Evolutionary conservation across 352 stramenopile genomes (phyloP).

Genomic region (Pythium guiyangense): DNA sequence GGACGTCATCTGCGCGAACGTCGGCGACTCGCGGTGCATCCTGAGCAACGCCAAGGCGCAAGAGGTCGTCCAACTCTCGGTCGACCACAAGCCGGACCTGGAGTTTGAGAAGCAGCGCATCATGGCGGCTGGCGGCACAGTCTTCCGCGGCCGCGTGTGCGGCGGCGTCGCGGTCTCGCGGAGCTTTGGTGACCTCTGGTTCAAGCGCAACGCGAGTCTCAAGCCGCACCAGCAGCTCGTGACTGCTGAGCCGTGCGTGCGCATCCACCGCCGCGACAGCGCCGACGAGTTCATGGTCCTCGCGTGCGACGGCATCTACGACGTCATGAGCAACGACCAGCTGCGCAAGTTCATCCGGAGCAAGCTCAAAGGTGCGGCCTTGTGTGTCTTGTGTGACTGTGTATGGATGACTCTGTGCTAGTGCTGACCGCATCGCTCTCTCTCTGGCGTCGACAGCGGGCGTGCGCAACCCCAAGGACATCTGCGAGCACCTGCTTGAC

Average conservation of each 20-base stretch:
- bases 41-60: constrained; percentile 69
- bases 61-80: constrained; percentile 73
- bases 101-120: constrained; percentile 87
- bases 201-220: constrained; percentile 77
- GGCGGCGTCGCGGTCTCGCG: constrained; percentile 80
- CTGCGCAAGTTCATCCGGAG: constrained; percentile 86
- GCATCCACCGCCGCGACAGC: constrained; percentile 58
- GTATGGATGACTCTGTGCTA: not conserved
- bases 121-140: constrained; percentile 70
- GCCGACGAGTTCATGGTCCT: constrained; percentile 92
- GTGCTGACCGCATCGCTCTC: not conserved
- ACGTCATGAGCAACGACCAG: constrained; percentile 94
- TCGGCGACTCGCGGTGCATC: constrained; percentile 83
- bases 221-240: constrained; percentile 84
- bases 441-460: constrained; percentile 7
- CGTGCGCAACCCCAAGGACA: constrained; percentile 48
- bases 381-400: not conserved
- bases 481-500: constrained; percentile 75
- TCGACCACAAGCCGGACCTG: constrained; percentile 85
- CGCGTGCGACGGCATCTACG: constrained; percentile 92
- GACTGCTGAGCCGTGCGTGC: constrained; percentile 78
- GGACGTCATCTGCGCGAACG: constrained; percentile 80
- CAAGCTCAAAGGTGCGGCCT: constrained; percentile 51
- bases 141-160: constrained; percentile 82
- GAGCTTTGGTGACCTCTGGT: constrained; percentile 87